Conservation (phyloP, 805 yeast species). For the Candida mattraensis region DNA sequence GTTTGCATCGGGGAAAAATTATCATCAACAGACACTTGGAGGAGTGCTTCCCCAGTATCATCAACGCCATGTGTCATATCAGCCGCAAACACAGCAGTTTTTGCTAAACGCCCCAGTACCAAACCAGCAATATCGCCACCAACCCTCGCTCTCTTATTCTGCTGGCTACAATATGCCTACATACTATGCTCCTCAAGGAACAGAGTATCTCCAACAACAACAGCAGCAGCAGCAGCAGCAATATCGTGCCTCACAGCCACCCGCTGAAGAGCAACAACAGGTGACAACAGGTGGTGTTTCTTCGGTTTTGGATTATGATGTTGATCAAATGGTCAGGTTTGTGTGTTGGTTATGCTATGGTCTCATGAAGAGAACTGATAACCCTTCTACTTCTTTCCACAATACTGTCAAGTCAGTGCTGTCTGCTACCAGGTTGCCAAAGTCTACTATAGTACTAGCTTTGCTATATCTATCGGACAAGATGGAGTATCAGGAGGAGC, state of each 20-base stretch:
- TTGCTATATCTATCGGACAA: conserved; percentile 73
- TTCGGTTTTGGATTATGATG: conserved; percentile 75
- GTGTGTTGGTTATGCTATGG: conserved; percentile 73
- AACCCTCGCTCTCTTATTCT: conserved; percentile 22
- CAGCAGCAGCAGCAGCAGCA: conserved; percentile 13
- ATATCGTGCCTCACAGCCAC: conserved; percentile 9
- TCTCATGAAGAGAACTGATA: conserved; percentile 53
- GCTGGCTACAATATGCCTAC: conserved; percentile 18
- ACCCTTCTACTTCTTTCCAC: conserved; percentile 52
- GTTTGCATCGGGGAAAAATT: conserved; percentile 15
- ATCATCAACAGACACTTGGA: conserved; percentile 10
- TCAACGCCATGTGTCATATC: conserved; percentile 24
- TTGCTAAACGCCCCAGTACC: conserved; percentile 10
- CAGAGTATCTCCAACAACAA: conserved; percentile 9
- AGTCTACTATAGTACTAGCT: conserved; percentile 75
- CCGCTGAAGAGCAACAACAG: conserved; percentile 14
- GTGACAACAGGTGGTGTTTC: conserved; percentile 69
- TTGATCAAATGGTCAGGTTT: conserved; percentile 76
- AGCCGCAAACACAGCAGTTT: conserved; percentile 18
- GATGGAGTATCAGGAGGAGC: conserved; percentile 37
- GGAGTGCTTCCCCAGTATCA: conserved; percentile 20
- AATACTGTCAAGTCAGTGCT: conserved; percentile 65
- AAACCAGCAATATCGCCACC: conserved; percentile 21
- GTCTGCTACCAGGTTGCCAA: conserved; percentile 84
- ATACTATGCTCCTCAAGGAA: conserved; percentile 15